A percentile compares a stretch with the other conserved stretches of the same genome.
phyloP scores from a whole-genome alignment of 1,139 yeast species.

The Suhomyces taliae region DNA sequence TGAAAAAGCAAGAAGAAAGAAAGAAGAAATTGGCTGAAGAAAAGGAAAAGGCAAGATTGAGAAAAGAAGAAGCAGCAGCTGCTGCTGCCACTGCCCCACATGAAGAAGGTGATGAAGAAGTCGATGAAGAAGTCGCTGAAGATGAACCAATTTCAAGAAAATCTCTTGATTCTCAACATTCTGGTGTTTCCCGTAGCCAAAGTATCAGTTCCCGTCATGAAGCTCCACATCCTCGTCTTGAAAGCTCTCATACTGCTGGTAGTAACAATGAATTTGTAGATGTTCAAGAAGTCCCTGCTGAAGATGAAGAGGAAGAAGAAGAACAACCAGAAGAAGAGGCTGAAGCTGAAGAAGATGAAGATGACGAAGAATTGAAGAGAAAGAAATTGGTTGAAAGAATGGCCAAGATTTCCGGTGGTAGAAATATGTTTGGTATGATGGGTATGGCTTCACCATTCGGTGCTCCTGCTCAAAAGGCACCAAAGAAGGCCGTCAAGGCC shows the following conservation, averaged over 20 bases:
- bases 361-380: conserved; percentile 78
- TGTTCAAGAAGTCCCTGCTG: conserved; percentile 1
- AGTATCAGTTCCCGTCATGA: conserved; percentile 4
- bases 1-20: conserved; percentile 57
- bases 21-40: conserved; percentile 44
- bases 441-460: conserved; percentile 63
- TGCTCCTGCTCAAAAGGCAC: conserved; percentile 30
- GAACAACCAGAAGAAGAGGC: conserved; percentile 2
- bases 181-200: conserved; percentile 1
- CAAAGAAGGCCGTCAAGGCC: conserved; percentile 14
- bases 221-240: conserved; percentile 1
- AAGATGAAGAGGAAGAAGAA: conserved; percentile 2
- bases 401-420: conserved; percentile 94
- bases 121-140: background rate
- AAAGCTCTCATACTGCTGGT: conserved; percentile 6
- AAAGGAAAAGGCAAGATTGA: conserved; percentile 18
- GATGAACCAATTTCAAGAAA: background rate
- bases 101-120: conserved; percentile 1
- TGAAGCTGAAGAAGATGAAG: conserved; percentile 34
- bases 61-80: conserved; percentile 6
- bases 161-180: conserved; percentile 3
- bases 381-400: conserved; percentile 84
- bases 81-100: background rate
- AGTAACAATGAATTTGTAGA: conserved; percentile 1
- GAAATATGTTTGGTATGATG: conserved; percentile 85